Percentiles rank a stretch among this genome's conserved stretches.
These are phyloP conservation scores for Setaria italica DNA, from an alignment of 202 grass and related monocot species.

Conservation along the genomic window DNA sequence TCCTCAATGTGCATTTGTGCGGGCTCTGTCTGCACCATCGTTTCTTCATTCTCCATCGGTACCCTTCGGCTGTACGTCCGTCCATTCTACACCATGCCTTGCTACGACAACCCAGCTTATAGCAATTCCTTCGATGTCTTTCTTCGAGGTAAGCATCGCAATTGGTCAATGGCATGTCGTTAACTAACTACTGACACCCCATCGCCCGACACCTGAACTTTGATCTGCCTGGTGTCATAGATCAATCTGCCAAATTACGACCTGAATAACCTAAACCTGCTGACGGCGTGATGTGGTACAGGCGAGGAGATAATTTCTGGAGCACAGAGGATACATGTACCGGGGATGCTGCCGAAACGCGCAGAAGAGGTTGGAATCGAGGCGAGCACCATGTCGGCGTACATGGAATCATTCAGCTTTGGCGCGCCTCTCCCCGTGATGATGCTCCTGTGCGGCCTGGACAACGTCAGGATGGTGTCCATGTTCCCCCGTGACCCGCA, in stretches of 20 bases:
- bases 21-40: neutral
- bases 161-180: too few species aligned
- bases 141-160: conserved; percentile 66
- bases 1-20: conserved; percentile 2
- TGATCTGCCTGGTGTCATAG: too few species aligned
- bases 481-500: conserved; percentile 61
- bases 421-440: conserved; percentile 46
- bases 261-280: too few species aligned
- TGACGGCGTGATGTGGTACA: neutral
- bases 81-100: conserved; percentile 96
- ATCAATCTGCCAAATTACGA: too few species aligned
- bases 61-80: conserved; percentile 89
- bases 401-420: conserved; percentile 79
- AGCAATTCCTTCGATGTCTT: conserved; percentile 96
- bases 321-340: conserved; percentile 86
- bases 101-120: conserved; percentile 78
- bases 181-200: too few species aligned
- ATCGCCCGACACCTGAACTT: too few species aligned
- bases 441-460: conserved; percentile 87
- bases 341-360: conserved; percentile 71
- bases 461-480: conserved; percentile 87
- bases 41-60: conserved; percentile 81
- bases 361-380: conserved; percentile 84
- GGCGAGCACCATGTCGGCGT: conserved; percentile 68
- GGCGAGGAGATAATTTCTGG: conserved; percentile 95